Evolutionary conservation across 2,329 filamentous ascomycete species (phyloP), one percentile per base, ranked within the genome.

Genomic region (Ophiosphaerella korrae): DNA sequence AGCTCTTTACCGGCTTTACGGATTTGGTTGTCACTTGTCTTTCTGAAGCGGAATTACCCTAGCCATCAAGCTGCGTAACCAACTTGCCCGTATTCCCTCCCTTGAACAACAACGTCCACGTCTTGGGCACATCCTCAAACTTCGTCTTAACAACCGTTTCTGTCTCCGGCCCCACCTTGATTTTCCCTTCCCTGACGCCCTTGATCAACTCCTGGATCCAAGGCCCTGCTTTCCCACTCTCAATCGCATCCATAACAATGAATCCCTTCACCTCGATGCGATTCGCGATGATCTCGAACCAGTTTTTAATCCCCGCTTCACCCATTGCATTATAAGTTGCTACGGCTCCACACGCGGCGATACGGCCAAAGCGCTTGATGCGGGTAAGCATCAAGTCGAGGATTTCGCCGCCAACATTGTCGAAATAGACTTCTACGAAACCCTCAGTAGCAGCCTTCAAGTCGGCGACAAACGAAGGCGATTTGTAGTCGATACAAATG

Each of bases 401-500:
- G 33, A 81, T 77, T 26, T 72, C 64, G 3, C 78, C 79, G 6
- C 80, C 79, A 3, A 81, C 78, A 52, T 81, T 81, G 60, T 82
- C 80, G 48, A 78, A 80, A 59, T 78, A 82, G 7, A 82, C 71
- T 12, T 83, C 78, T 1, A 81, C 80, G 58, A 75, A 79, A n/a
- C 75, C 74, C 2, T 76, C 74, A 0, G 80, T 82, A 3, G 74
- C 79, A 8, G 73, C 72, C 50, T 68, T 67, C 2, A 84, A 70
- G 21, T 82, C 75, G 45, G 77, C 60, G 35, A 72, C 70, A 58
- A 83, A 84, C 2, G 70, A 69, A 1, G 73, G 50, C 6, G 71
- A 70, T 61, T 82, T 82, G 68, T 84, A 84, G 71, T 84, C 82
- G 49, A 85, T 57, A 59, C 80, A 82, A 6, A 77, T 66, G 61